These are phyloP conservation scores for Aureobasidium sp. DNA, from an alignment of 2,329 filamentous ascomycete species.

Conservation along the genomic window DNA sequence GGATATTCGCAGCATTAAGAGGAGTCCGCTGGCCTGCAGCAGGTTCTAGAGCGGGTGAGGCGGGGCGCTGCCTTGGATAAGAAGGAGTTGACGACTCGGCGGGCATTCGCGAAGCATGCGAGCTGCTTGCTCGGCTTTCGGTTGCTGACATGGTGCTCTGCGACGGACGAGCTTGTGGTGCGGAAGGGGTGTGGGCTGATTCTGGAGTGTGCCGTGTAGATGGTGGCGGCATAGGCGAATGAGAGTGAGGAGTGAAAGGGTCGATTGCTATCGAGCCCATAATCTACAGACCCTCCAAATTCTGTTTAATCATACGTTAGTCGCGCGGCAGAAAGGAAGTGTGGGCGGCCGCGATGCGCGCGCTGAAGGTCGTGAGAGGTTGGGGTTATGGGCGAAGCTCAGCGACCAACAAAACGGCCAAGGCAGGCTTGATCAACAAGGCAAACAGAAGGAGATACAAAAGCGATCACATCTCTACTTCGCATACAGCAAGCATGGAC, in stretches of 20 bases:
- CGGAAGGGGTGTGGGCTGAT: not conserved
- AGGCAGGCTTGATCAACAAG: not conserved
- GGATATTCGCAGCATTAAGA: not conserved
- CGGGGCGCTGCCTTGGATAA: constrained; percentile 1
- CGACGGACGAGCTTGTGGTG: not conserved
- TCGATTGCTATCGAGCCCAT: constrained; percentile 61
- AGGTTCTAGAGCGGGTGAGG: not conserved
- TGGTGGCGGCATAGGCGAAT: constrained; percentile 18
- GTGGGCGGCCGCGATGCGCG: constrained; percentile 1
- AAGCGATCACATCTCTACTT: not conserved
- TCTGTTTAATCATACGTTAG: constrained; percentile 6
- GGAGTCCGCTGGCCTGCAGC: constrained; percentile 10
- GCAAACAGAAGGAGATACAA: not conserved
- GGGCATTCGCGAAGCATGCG: constrained; percentile 2
- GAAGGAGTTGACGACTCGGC: not conserved
- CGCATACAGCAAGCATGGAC: not conserved
- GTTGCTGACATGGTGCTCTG: constrained; percentile 17
- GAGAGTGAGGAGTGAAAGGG: constrained; percentile 60
- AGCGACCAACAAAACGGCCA: constrained; percentile 11
- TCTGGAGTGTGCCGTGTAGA: constrained; percentile 9
- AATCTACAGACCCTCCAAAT: constrained; percentile 26
- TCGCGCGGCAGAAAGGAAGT: not conserved
- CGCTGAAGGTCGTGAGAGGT: not conserved
- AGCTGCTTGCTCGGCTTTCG: constrained; percentile 13
- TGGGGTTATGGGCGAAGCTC: constrained; percentile 1